Evolutionary conservation across 164 flowering plant genomes (phyloP).

Genomic region (Stephania japonica): DNA sequence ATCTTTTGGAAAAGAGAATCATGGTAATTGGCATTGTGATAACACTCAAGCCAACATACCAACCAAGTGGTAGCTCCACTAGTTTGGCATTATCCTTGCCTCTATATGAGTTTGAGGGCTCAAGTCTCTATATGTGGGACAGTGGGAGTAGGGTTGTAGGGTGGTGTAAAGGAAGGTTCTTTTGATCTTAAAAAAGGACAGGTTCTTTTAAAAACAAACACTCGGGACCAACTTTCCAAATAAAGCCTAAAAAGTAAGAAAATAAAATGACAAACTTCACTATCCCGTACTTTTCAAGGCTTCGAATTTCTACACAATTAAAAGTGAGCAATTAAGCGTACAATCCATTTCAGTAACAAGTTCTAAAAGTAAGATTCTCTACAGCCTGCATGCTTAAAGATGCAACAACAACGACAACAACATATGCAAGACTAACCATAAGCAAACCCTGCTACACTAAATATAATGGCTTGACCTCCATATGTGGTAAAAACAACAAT

Average conservation of each 20-base stretch:
- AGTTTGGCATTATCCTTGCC: no score
- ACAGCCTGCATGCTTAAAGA: not conserved
- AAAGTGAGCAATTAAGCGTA: no score
- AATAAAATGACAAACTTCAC: not conserved
- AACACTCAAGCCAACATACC: not conserved
- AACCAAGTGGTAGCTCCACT: no score
- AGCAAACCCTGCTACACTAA: not conserved
- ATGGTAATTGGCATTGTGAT: not conserved
- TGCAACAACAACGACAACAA: not conserved
- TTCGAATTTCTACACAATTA: no score
- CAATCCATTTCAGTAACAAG: not conserved
- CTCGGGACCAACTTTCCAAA: no score
- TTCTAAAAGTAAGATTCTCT: not conserved
- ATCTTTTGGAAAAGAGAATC: not conserved
- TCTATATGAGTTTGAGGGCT: no score
- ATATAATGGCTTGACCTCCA: not conserved
- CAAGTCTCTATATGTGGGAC: no score
- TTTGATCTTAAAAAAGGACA: not conserved
- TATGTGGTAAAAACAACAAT: not conserved
- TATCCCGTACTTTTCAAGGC: not conserved
- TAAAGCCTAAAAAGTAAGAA: not conserved
- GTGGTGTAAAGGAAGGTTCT: not conserved
- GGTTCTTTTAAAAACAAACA: no score
- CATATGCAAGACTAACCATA: not conserved
- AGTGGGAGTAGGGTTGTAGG: no score